phyloP scores from a whole-genome alignment of 2,329 filamentous ascomycete species.

The Calonectria henricotiae region DNA sequence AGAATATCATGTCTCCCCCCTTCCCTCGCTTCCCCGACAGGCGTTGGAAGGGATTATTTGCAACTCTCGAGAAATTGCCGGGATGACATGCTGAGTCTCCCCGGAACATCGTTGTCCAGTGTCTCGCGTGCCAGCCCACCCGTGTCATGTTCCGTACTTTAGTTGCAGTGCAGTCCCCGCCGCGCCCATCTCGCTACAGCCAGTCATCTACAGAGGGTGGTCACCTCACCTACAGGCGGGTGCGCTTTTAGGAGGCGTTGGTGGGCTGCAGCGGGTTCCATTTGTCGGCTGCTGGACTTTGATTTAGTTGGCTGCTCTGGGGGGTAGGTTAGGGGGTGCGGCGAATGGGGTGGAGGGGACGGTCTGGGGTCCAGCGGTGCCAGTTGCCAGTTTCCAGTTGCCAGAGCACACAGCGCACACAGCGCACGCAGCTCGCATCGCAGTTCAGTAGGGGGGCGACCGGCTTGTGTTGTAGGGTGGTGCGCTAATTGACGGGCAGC shows the following conservation, averaged over 20 bases:
- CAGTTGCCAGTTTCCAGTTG: conserved; percentile 1
- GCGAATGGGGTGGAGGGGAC: conserved; percentile 1
- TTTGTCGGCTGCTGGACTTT: conserved; percentile 31
- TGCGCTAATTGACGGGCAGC: conserved; percentile 24
- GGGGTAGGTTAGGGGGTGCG: conserved; percentile 20
- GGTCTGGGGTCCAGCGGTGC: conserved; percentile 15
- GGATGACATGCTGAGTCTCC: conserved; percentile 13
- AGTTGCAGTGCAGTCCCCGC: conserved; percentile 26
- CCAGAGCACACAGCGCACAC: background rate
- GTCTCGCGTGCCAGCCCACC: conserved; percentile 25
- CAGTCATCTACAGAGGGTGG: conserved; percentile 26
- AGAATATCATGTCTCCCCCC: background rate
- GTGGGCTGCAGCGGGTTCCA: conserved; percentile 34
- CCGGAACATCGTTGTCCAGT: conserved; percentile 27
- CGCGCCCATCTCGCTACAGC: conserved; percentile 17
- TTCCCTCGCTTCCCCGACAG: background rate
- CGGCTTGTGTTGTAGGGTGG: conserved; percentile 17
- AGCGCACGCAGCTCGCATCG: background rate
- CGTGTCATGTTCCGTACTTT: conserved; percentile 19
- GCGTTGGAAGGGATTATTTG: background rate
- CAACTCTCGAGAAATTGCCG: conserved; percentile 6
- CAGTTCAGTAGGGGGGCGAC: conserved; percentile 19
- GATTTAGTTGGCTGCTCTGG: conserved; percentile 25
- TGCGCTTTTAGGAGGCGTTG: conserved; percentile 28
- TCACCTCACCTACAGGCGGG: conserved; percentile 31